phyloP scores from a whole-genome alignment of 768 basidiomycete genomes.

The Hypholoma sublateritium region DNA sequence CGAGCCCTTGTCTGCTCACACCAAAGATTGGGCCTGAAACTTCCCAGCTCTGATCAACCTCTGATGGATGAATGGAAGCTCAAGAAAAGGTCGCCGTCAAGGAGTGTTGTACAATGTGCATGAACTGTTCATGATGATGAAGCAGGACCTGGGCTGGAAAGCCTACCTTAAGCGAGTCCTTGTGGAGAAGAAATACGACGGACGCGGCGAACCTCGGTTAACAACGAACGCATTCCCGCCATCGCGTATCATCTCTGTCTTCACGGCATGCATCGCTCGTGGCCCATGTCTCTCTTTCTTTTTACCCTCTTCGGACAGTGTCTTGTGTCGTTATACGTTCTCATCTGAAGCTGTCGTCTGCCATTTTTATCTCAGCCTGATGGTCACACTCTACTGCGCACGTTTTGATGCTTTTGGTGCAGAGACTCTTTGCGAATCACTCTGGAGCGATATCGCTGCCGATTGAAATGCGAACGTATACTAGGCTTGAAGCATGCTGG shows the following conservation, averaged over 20 bases:
- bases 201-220: neutral
- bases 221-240: neutral
- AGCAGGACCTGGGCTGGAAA: neutral
- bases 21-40: neutral
- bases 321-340: neutral
- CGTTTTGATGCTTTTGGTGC: neutral
- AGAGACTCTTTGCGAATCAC: neutral
- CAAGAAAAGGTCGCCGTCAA: conserved; percentile 2
- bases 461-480: no score
- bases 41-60: conserved; percentile 5
- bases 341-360: neutral
- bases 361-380: neutral
- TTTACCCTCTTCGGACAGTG: neutral
- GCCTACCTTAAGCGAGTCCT: neutral
- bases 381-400: conserved; percentile 4
- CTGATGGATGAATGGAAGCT: conserved; percentile 10
- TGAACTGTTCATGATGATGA: neutral
- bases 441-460: neutral
- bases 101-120: neutral
- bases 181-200: neutral
- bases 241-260: neutral
- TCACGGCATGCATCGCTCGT: conserved; percentile 1
- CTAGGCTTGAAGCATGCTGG: no score
- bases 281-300: neutral
- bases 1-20: neutral